Conservation (phyloP, 148 eudicot genomes). For the Bassia scoparia region DNA sequence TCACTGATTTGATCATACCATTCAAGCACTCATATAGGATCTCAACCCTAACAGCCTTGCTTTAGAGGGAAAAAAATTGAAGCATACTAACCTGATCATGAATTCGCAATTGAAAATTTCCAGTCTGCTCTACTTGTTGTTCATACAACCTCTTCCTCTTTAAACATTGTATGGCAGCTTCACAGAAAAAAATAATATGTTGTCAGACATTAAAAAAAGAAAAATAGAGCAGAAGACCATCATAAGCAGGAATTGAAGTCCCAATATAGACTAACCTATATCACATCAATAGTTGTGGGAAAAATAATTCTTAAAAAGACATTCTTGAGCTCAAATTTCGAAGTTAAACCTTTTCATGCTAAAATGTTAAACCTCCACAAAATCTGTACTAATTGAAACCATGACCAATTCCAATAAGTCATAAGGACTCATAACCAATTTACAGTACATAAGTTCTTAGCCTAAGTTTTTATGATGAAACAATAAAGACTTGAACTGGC, state of each 20-base stretch:
- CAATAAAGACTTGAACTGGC: background rate
- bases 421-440: too few species aligned
- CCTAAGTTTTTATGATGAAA: background rate
- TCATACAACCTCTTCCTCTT: constrained; percentile 81
- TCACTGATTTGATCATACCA: too few species aligned
- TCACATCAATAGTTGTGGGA: background rate
- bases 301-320: background rate
- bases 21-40: too few species aligned
- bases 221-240: background rate
- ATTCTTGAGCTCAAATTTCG: background rate
- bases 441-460: background rate
- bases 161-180: constrained; percentile 85
- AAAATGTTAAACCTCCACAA: background rate
- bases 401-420: background rate
- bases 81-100: constrained; percentile 67
- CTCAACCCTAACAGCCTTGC: too few species aligned
- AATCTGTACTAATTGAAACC: background rate
- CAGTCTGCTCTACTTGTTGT: constrained; percentile 80
- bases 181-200: constrained; percentile 7
- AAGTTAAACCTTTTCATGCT: background rate
- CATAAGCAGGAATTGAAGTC: too few species aligned
- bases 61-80: too few species aligned
- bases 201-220: constrained; percentile 5
- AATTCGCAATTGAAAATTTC: constrained; percentile 77
- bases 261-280: background rate